Conservation (phyloP, 2,329 filamentous ascomycete species). For the Colletotrichum paranaense region DNA sequence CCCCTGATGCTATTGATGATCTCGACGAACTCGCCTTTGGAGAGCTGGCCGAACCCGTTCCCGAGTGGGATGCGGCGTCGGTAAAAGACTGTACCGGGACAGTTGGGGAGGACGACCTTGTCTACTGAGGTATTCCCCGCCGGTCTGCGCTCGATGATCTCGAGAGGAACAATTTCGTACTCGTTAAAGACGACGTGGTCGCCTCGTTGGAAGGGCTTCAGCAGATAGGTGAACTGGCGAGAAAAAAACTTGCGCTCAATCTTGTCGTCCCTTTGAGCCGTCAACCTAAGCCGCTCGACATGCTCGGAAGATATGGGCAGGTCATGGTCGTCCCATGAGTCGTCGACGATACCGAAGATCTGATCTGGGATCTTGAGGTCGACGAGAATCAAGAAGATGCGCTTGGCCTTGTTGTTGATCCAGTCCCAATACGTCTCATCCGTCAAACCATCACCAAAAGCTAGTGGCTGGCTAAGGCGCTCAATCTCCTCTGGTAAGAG, state of each 20-base stretch:
- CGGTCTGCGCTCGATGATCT: constrained; percentile 70
- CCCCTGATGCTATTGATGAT: constrained; percentile 69
- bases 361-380: constrained; percentile 78
- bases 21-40: constrained; percentile 66
- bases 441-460: constrained; percentile 75
- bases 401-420: constrained; percentile 76
- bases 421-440: constrained; percentile 84
- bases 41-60: constrained; percentile 54
- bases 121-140: constrained; percentile 57
- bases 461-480: constrained; percentile 70
- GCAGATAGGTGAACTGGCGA: constrained; percentile 77
- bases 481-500: constrained; percentile 72
- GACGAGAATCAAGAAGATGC: constrained; percentile 77
- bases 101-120: constrained; percentile 72
- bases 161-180: constrained; percentile 76
- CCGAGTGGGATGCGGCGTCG: constrained; percentile 69
- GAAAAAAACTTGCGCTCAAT: constrained; percentile 77
- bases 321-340: constrained; percentile 82
- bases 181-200: constrained; percentile 73
- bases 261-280: constrained; percentile 68
- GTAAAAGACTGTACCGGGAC: constrained; percentile 66
- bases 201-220: constrained; percentile 70
- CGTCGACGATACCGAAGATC: constrained; percentile 80
- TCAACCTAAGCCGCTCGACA: constrained; percentile 71
- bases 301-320: constrained; percentile 76